Evolutionary conservation across 805 yeast species (phyloP), one percentile per base, ranked within the genome.

Genomic region (Citeromyces nyonsensis): DNA sequence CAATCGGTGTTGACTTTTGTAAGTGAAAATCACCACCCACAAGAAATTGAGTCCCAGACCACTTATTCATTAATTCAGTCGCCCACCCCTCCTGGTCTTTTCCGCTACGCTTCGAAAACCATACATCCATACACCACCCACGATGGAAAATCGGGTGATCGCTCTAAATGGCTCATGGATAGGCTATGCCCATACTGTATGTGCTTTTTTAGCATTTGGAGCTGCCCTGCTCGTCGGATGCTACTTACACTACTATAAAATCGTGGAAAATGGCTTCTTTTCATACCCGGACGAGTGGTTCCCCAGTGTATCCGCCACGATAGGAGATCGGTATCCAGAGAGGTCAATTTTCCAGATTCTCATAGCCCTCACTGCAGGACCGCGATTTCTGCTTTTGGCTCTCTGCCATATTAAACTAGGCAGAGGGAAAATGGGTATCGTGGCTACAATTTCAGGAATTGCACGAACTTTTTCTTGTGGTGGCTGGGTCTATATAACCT

Each of bases 271-370:
- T 51, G 80, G 86, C 31, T 70, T 72, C 40, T 86, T 62, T 48
- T 93, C 94, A 1, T 91, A 84, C 49, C 98, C 98, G 3, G 91
- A 86, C 37, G 98, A 91, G 53, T 91, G 98, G 97, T 88, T 91
- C 49, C 98, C 98, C 2, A 78, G 93, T 46, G 98, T 91, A 2
- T 79, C 94, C 25, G 97, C 98, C 1, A 72, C 98, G 2, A 91
- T 91, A 48, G 98, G 98, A 29, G 98, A 91, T 51, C 57, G 96
- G 38, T 91, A 85, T 50, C 98, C 98, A 0, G 98, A 91, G 55
- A 63, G 98, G 41, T 82, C 95, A 2, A 56, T 91, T 12, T 91
- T 88, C 52, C 98, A 91, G 56, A 64, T 88, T 25, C 56, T 88
- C 39, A 91, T 91, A 41, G 98, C 97, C 1, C 54, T 88, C 30